Evolutionary conservation across 805 yeast species (phyloP).

Genomic region (Lipomyces yamadae): DNA sequence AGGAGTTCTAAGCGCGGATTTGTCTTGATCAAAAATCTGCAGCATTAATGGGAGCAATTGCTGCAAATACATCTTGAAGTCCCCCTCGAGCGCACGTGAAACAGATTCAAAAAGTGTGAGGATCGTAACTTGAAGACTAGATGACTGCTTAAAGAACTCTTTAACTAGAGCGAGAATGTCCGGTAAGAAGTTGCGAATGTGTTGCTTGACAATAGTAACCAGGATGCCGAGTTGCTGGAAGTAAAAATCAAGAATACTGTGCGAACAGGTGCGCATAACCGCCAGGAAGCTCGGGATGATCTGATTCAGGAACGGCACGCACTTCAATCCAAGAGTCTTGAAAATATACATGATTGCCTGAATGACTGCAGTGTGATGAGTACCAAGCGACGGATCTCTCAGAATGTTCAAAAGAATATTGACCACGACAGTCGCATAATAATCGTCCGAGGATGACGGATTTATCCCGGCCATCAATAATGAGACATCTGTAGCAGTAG

Average conservation of each 20-base stretch:
- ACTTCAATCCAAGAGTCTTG: constrained; percentile 83
- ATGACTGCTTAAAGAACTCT: constrained; percentile 64
- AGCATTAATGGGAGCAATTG: constrained; percentile 75
- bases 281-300: constrained; percentile 84
- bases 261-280: constrained; percentile 78
- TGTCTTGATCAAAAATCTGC: constrained; percentile 71
- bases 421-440: constrained; percentile 93
- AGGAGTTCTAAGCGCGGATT: constrained; percentile 55
- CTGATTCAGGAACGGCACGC: constrained; percentile 86
- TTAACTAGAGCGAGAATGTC: constrained; percentile 75
- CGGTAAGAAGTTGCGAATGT: constrained; percentile 79
- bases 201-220: constrained; percentile 82
- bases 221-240: constrained; percentile 85
- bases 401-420: constrained; percentile 80
- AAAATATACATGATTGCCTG: constrained; percentile 92
- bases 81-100: constrained; percentile 86
- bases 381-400: constrained; percentile 79
- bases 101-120: constrained; percentile 81
- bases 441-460: constrained; percentile 81
- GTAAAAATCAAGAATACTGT: constrained; percentile 79
- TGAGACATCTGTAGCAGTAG: constrained; percentile 89
- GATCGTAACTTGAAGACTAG: constrained; percentile 75
- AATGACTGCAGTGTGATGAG: constrained; percentile 90
- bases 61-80: constrained; percentile 83
- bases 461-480: constrained; percentile 91